These are phyloP conservation scores for Ophiostoma ips DNA, from an alignment of 2,329 filamentous ascomycete species.

Conservation along the genomic window DNA sequence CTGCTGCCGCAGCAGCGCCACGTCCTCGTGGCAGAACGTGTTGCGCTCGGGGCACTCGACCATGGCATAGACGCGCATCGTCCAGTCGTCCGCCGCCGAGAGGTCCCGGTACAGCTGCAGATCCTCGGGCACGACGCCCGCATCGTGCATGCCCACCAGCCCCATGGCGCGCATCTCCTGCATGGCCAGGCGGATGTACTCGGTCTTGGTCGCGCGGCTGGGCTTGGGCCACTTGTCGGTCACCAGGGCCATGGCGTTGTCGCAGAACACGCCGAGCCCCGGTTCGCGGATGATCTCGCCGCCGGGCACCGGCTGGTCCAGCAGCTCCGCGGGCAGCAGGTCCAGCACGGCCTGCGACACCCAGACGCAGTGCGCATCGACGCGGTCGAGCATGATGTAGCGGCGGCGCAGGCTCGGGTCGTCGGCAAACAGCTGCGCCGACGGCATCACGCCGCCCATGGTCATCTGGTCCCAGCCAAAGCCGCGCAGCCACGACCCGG, in stretches of 20 bases:
- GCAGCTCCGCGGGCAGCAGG: slow-evolving; percentile 39
- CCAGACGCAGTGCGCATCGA: slow-evolving; percentile 58
- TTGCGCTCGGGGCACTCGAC: slow-evolving; percentile 51
- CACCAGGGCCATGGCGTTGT: slow-evolving; percentile 56
- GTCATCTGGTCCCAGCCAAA: slow-evolving; percentile 58
- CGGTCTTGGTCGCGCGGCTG: slow-evolving; percentile 34
- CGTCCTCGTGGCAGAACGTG: slow-evolving; percentile 39
- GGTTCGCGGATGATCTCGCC: slow-evolving; percentile 49
- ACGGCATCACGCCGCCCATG: slow-evolving; percentile 46
- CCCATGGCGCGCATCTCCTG: slow-evolving; percentile 47
- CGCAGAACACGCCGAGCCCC: slow-evolving; percentile 55
- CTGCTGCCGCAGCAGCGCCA: slow-evolving; percentile 28
- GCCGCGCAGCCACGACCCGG: slow-evolving; percentile 49
- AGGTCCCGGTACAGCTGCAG: slow-evolving; percentile 36
- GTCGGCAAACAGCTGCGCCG: slow-evolving; percentile 40
- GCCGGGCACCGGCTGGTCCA: slow-evolving; percentile 40
- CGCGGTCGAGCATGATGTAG: slow-evolving; percentile 56
- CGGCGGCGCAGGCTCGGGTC: slow-evolving; percentile 30
- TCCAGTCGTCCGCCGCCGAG: slow-evolving; percentile 30
- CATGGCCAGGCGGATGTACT: slow-evolving; percentile 47
- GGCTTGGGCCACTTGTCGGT: slow-evolving; percentile 43
- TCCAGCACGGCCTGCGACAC: slow-evolving; percentile 50
- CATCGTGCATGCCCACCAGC: slow-evolving; percentile 56
- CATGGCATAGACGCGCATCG: slow-evolving; percentile 54
- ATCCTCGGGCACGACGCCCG: slow-evolving; percentile 43